Evolutionary conservation across 2,329 filamentous ascomycete genomes (phyloP).

Genomic region (Sporothrix mexicana): DNA sequence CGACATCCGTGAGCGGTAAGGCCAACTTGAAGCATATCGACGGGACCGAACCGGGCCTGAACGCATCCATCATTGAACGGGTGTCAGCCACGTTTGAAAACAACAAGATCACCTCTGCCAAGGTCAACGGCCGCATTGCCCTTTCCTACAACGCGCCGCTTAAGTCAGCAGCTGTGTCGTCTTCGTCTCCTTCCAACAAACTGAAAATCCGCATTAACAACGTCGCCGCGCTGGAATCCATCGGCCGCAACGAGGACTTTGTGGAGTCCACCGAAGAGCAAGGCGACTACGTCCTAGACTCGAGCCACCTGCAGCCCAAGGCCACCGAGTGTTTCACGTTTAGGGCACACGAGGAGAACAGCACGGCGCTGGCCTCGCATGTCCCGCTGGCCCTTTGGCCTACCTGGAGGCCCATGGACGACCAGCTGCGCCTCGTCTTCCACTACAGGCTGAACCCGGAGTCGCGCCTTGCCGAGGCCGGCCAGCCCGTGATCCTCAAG

Average conservation of each 20-base stretch:
- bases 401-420: constrained; percentile 81
- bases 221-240: constrained; percentile 84
- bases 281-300: constrained; percentile 77
- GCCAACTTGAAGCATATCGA: constrained; percentile 81
- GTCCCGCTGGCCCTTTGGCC: constrained; percentile 76
- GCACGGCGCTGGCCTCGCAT: constrained; percentile 55
- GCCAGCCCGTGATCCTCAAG: constrained; percentile 55
- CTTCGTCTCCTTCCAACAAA: constrained; percentile 52
- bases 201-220: constrained; percentile 85
- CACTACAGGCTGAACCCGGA: constrained; percentile 81
- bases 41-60: constrained; percentile 77
- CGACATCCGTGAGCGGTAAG: constrained; percentile 75
- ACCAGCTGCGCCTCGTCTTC: constrained; percentile 84
- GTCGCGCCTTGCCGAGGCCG: constrained; percentile 35
- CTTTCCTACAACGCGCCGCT: constrained; percentile 70
- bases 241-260: constrained; percentile 92
- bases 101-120: constrained; percentile 71
- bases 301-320: constrained; percentile 71
- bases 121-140: constrained; percentile 86
- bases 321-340: constrained; percentile 91
- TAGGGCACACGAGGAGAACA: constrained; percentile 74
- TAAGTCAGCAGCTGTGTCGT: too few relatives aligned
- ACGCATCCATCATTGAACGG: constrained; percentile 88
- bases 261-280: constrained; percentile 72
- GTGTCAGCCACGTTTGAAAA: constrained; percentile 85